Conservation (phyloP, 139 green algal species). For the Pycnococcus provasolii region DNA sequence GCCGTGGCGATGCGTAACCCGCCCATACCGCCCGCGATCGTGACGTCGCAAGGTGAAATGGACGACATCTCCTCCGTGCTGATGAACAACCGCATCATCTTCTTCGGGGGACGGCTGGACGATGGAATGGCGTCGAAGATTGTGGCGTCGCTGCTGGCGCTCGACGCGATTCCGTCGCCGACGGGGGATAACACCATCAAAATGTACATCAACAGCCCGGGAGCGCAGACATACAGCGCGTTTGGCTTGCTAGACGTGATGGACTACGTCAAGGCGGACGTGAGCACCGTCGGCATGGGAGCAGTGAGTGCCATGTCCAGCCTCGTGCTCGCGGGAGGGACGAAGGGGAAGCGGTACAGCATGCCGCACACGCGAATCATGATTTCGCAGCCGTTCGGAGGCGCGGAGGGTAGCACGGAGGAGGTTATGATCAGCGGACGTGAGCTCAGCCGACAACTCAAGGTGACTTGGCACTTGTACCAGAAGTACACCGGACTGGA, state of each 20-base stretch:
- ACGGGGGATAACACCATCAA: constrained; percentile 66
- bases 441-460: constrained; percentile 54
- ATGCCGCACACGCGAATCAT: constrained; percentile 85
- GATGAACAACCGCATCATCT: constrained; percentile 78
- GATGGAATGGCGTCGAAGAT: constrained; percentile 64
- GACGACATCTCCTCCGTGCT: constrained; percentile 27
- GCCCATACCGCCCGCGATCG: neutral
- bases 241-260: constrained; percentile 81
- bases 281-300: constrained; percentile 13
- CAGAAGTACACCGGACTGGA: constrained; percentile 59
- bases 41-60: neutral
- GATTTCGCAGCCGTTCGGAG: constrained; percentile 78
- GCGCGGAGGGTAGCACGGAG: constrained; percentile 47
- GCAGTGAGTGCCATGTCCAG: constrained; percentile 17
- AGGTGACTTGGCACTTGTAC: constrained; percentile 57
- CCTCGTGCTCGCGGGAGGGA: constrained; percentile 48
- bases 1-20: too few species aligned
- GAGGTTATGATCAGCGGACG: constrained; percentile 56
- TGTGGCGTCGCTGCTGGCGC: constrained; percentile 66
- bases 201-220: constrained; percentile 83
- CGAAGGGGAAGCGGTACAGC: constrained; percentile 67
- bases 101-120: constrained; percentile 67
- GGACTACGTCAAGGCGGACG: constrained; percentile 44
- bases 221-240: constrained; percentile 66
- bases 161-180: constrained; percentile 47